Evolutionary conservation across 1,284 basidiomycete species (phyloP).

Genomic region (Mycena citricolor): DNA sequence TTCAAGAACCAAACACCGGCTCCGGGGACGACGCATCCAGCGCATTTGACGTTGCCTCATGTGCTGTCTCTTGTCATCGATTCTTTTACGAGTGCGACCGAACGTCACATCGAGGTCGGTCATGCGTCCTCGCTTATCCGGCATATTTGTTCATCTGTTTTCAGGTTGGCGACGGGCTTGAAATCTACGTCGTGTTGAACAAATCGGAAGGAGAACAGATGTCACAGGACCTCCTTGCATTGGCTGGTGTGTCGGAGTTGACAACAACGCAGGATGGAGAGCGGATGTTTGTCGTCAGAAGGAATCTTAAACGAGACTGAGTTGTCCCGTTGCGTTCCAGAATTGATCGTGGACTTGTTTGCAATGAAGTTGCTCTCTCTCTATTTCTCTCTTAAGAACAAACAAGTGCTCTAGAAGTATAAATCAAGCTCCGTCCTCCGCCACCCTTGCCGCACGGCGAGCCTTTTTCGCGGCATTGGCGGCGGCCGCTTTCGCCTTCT

Average conservation of each 20-base stretch:
- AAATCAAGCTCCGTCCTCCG: slow-evolving; percentile 34
- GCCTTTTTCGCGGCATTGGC: slow-evolving; percentile 96
- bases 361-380: too few species aligned
- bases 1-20: slow-evolving; percentile 88
- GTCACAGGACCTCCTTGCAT: slow-evolving; percentile 20
- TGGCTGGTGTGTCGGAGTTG: slow-evolving; percentile 16
- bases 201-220: slow-evolving; percentile 8
- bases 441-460: slow-evolving; percentile 40
- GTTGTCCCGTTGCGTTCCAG: too few species aligned
- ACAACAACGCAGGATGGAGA: slow-evolving; percentile 21
- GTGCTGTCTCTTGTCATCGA: slow-evolving; percentile 89
- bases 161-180: slow-evolving; percentile 24
- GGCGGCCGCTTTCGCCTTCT: slow-evolving; percentile 81
- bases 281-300: slow-evolving; percentile 21
- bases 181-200: slow-evolving; percentile 23
- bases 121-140: neutral
- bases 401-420: too few species aligned
- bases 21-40: slow-evolving; percentile 67
- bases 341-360: too few species aligned
- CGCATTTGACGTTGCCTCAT: slow-evolving; percentile 76
- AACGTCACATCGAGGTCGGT: slow-evolving; percentile 90
- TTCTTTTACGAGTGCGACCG: slow-evolving; percentile 90
- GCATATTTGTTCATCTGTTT: neutral
- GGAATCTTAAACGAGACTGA: slow-evolving; percentile 24
- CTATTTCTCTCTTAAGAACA: too few species aligned